phyloP scores from a whole-genome alignment of 176 grass and related monocot genomes.

The Panicum miliaceum region DNA sequence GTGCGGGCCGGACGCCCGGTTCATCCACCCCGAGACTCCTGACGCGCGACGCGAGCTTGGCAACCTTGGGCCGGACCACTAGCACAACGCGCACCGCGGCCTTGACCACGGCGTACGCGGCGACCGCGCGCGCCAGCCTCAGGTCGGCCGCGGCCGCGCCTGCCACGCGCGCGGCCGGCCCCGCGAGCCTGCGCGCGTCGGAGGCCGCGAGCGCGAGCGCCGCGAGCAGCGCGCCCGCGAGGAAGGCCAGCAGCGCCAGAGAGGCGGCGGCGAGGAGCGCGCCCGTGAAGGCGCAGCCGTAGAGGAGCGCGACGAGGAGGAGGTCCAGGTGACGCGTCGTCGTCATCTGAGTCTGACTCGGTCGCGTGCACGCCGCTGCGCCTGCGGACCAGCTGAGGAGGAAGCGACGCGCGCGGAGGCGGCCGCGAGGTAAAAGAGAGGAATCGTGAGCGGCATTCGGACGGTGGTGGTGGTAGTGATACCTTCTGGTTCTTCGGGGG shows the following conservation, averaged over 20 bases:
- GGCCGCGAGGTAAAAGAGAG: too few relatives aligned
- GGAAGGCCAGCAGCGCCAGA: constrained; percentile 44
- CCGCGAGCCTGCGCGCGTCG: constrained; percentile 27
- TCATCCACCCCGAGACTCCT: not conserved
- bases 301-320: constrained; percentile 64
- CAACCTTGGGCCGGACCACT: constrained; percentile 1
- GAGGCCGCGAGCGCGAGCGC: constrained; percentile 36
- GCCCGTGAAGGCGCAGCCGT: constrained; percentile 40
- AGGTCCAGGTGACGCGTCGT: constrained; percentile 63
- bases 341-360: too few relatives aligned
- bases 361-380: not conserved
- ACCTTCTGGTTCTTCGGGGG: too few relatives aligned
- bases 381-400: too few relatives aligned
- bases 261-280: constrained; percentile 38
- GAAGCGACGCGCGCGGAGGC: too few relatives aligned
- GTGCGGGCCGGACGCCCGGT: too few relatives aligned
- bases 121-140: constrained; percentile 59
- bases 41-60: constrained; percentile 9
- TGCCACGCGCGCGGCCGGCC: constrained; percentile 11
- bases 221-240: constrained; percentile 28
- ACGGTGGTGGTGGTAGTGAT: too few relatives aligned
- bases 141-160: constrained; percentile 31
- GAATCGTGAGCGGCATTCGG: too few relatives aligned
- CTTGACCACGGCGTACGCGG: constrained; percentile 47
- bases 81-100: not conserved